Base-by-base conservation (phyloP, 73 alveolate genomes). In the Symbiodinium natans region DNA sequence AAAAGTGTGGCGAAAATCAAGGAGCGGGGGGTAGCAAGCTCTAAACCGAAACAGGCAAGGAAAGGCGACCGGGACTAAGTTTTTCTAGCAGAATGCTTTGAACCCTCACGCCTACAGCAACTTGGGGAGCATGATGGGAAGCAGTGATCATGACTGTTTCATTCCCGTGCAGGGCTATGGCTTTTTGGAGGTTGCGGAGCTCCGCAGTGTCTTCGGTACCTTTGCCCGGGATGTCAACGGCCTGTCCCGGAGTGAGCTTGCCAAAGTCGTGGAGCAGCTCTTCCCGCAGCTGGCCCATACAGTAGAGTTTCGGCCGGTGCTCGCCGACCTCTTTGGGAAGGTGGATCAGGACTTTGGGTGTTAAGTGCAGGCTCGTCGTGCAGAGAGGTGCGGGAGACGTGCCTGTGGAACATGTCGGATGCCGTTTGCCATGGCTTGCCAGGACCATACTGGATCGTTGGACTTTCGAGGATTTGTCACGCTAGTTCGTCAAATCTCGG, bases 141-240 rank as follows among this genome's bases (percentile, higher is more conserved):
- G n/a, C n/a, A n/a, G n/a, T n/a, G n/a, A n/a, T n/a, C n/a, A n/a
- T 41, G 74, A 21, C 33, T 25, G 41, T 9, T 41, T 4, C 21
- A 1, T 3, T 29, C 42, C 34, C 6, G 17, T 29, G 39, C 39
- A 90, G 97, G 97, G 97, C 97, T 90, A 68, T 54, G 52, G 36
- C 82, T 41, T n/a, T 52, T 36, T 19, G n/a, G 97, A 90, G 80
- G 54, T 90, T n/a, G 87, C 36, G 36, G 97, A 90, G 88, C 88
- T 90, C 29, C 31, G 38, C 41, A 29, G 33, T 23, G 33, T 73
- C 56, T 90, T 90, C 80, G 39, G 52, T 41, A 36, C 25, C 54
- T 90, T 29, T 25, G 97, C 41, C 36, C 33, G 54, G 80, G 77
- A 89, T n/a, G 41, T 23, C 42, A 85, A 90, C 15, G 29, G 8